phyloP scores from a whole-genome alignment of 1,139 yeast genomes.

The Debaryomyces nepalensis region DNA sequence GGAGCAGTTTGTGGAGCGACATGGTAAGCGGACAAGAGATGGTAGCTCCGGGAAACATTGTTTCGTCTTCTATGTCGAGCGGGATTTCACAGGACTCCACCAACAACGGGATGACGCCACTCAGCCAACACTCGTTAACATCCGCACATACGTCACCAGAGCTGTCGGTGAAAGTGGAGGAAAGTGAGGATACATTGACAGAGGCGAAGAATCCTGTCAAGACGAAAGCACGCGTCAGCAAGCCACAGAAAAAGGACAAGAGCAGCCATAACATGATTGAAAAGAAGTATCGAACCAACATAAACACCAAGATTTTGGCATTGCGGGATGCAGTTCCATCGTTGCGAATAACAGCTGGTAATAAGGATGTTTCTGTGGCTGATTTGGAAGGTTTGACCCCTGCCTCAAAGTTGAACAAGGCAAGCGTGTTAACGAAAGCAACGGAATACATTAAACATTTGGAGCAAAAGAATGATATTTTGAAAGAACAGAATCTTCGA shows the following conservation, averaged over 20 bases:
- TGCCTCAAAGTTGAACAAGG: slow-evolving; percentile 84
- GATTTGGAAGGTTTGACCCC: slow-evolving; percentile 88
- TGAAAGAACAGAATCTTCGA: slow-evolving; percentile 58
- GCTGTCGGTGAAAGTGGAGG: slow-evolving; percentile 15
- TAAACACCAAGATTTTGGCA: slow-evolving; percentile 72
- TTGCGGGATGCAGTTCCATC: slow-evolving; percentile 79
- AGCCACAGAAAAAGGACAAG: slow-evolving; percentile 54
- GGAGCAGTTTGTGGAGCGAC: slow-evolving; percentile 7
- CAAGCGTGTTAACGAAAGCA: slow-evolving; percentile 85
- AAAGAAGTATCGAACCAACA: slow-evolving; percentile 76
- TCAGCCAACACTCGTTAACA: slow-evolving; percentile 32
- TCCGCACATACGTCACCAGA: slow-evolving; percentile 44
- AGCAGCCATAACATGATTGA: slow-evolving; percentile 83
- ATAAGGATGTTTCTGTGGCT: slow-evolving; percentile 41
- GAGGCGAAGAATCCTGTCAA: background rate
- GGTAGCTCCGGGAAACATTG: background rate
- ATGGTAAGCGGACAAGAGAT: background rate
- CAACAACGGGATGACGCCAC: slow-evolving; percentile 30
- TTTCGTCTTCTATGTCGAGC: slow-evolving; percentile 19
- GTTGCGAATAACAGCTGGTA: slow-evolving; percentile 52
- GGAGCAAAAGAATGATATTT: slow-evolving; percentile 65
- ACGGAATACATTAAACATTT: slow-evolving; percentile 88
- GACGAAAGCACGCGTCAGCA: slow-evolving; percentile 28
- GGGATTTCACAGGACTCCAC: slow-evolving; percentile 25
- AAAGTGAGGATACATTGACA: background rate